phyloP scores from a whole-genome alignment of 345 rosid genomes.

The Arabis alpina region DNA sequence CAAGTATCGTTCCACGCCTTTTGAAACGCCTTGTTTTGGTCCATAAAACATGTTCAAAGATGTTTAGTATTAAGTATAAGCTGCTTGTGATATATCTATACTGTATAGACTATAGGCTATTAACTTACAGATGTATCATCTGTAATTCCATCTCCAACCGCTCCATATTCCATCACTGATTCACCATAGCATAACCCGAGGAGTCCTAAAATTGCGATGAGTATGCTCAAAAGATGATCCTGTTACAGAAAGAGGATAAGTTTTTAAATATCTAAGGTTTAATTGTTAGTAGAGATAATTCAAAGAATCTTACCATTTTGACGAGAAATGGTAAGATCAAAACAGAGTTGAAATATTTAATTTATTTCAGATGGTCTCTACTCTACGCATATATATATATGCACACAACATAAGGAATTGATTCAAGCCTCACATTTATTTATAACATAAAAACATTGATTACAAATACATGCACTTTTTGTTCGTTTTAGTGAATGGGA shows the following conservation, averaged over 20 bases:
- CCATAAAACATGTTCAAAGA: not conserved
- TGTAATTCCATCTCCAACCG: slow-evolving; percentile 38
- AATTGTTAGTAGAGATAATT: not conserved
- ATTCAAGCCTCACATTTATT: slow-evolving; percentile 17
- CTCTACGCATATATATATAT: slow-evolving; percentile 7
- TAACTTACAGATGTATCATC: slow-evolving; percentile 36
- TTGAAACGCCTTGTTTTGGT: slow-evolving; percentile 43
- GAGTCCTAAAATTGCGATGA: slow-evolving; percentile 11
- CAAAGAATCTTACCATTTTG: slow-evolving; percentile 23
- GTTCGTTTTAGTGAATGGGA: not conserved
- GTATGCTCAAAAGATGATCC: slow-evolving; percentile 4
- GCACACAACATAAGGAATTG: slow-evolving; percentile 2
- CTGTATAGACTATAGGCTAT: not conserved
- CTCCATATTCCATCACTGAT: slow-evolving; percentile 40
- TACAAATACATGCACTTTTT: slow-evolving; percentile 26
- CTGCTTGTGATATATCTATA: not conserved
- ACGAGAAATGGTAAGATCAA: not conserved
- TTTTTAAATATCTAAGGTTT: not conserved
- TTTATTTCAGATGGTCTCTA: not conserved
- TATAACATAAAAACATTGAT: not conserved
- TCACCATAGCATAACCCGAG: slow-evolving; percentile 19
- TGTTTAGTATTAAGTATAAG: not conserved
- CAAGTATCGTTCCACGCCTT: slow-evolving; percentile 45
- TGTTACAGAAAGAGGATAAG: slow-evolving; percentile 10
- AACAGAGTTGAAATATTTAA: not conserved